Conservation (phyloP, 176 grass and related monocot species). For the Panicum miliaceum region DNA sequence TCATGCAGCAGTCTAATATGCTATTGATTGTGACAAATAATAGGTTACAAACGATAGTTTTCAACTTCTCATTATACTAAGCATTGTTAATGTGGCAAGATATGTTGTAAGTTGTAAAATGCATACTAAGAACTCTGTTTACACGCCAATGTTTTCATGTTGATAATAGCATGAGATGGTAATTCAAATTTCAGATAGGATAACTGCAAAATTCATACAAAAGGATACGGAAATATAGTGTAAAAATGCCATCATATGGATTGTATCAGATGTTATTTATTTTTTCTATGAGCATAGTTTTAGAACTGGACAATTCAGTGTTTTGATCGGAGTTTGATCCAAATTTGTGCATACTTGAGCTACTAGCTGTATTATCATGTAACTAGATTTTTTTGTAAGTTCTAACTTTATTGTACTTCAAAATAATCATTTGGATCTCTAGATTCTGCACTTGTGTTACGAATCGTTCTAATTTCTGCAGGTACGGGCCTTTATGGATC, state of each 20-base stretch:
- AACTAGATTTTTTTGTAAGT: neutral
- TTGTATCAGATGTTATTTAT: conserved; percentile 1
- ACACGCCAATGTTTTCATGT: neutral
- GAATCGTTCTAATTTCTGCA: conserved; percentile 37
- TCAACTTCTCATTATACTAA: conserved; percentile 2
- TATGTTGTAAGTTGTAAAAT: conserved; percentile 10
- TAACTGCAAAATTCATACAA: neutral
- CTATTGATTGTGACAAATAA: neutral
- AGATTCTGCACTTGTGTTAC: conserved; percentile 11
- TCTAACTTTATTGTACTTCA: neutral
- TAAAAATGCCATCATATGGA: neutral
- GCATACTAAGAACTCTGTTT: conserved; percentile 21
- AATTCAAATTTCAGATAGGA: conserved; percentile 13
- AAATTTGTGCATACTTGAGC: neutral
- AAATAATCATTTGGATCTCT: too few relatives aligned
- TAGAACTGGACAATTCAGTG: neutral
- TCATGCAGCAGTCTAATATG: conserved; percentile 19
- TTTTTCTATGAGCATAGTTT: conserved; percentile 13
- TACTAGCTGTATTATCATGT: too few relatives aligned
- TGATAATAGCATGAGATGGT: conserved; percentile 19
- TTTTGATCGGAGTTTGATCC: conserved; percentile 9
- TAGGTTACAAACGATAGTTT: too few relatives aligned
- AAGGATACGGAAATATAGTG: conserved; percentile 9
- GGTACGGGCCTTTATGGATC: conserved; percentile 93
- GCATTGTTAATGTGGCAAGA: neutral